A percentile compares a stretch with the other conserved stretches of the same genome.
Evolutionary conservation across 176 grass and related monocot genomes (phyloP).

Genomic region (Sorghum bicolor): Sorghum_bicolor_NCBIv3 NC_012870.2:7766001-7766500

Average conservation of each 20-base stretch:
- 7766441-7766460: not conserved
- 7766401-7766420: conserved; percentile 42
- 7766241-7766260: not conserved
- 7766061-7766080: not conserved
- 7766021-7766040: conserved; percentile 36
- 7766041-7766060: not conserved
- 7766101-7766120: too few species aligned
- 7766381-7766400: not conserved
- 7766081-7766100: too few species aligned
- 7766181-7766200: not conserved
- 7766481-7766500: conserved; percentile 23
- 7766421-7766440: conserved; percentile 26
- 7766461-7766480: conserved; percentile 21
- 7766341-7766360: not conserved
- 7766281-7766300: not conserved
- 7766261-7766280: not conserved
- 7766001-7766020: conserved; percentile 13
- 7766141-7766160: not conserved
- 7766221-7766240: not conserved
- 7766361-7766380: not conserved
- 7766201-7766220: not conserved
- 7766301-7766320: not conserved
- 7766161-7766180: conserved; percentile 13
- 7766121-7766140: not conserved
- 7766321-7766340: conserved; percentile 7